Base-by-base conservation (phyloP, 208 protist genomes). In the Acanthamoeba quina region DNA sequence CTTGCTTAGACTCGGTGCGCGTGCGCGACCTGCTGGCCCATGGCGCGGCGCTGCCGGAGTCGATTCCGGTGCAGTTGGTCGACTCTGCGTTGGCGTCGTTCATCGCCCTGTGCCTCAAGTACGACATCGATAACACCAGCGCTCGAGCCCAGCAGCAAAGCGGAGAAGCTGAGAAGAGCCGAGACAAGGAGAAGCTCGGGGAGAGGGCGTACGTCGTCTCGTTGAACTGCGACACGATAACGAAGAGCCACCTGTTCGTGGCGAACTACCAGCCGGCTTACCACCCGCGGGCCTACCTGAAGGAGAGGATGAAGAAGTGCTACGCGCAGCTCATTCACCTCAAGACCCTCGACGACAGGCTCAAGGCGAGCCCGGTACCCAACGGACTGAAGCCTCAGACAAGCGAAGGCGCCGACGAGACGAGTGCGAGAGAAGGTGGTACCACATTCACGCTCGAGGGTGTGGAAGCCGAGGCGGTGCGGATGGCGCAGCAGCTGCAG, bases 11-110 rank as follows among this genome's bases (percentile, higher is more conserved):
- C 49, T 86, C 78, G 11, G 47, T 86, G 29, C 78, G 78, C 15
- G 78, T 86, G 41, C 78, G 78, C 5, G 78, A 86, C 34, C n/a
- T 86, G 52, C 78, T 86, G 49, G 78, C 78, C 5, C 78, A 86
- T 44, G 78, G 78, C 5, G 78, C 78, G n/a, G 78, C 78, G 15
- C 0, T 86, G 13, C 78, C 78, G 11, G 78, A 58, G 49, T 64
- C 78, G 5, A 19, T 86, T 31, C 31, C 41, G 15, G 78, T 86
- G 2, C 78, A 86, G 49, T 41, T 86, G 78, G 78, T 41, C 3
- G 78, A 86, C 47, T 86, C 78, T 13, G 78, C 78, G 5, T 13
- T 86, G 34, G 76, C 76, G 3, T 13, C 24, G 7, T 85, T 85
- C 24, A 85, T 58, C 44, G 76, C 76, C n/a, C 76, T 85, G 29